Percentiles rank a stretch among this genome's conserved stretches.
These are phyloP conservation scores for Aurifilum marmelostoma DNA, from an alignment of 2,329 filamentous ascomycete species.

Conservation along the genomic window DNA sequence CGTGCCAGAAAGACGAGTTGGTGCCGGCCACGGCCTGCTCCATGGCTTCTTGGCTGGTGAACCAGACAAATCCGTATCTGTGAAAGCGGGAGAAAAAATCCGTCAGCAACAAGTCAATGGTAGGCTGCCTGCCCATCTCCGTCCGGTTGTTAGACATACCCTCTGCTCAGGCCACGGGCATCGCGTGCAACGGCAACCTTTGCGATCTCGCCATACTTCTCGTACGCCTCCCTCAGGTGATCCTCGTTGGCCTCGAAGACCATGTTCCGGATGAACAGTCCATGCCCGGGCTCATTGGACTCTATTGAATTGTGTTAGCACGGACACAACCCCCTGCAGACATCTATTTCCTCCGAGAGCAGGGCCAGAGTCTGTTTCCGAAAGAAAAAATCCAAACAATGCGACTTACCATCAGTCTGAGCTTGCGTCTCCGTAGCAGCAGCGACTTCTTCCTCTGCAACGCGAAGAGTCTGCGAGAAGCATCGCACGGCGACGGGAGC, in stretches of 20 bases:
- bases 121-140: too few species aligned
- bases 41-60: constrained; percentile 32
- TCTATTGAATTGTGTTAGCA: neutral
- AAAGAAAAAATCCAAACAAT: neutral
- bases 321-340: neutral
- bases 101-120: constrained; percentile 25
- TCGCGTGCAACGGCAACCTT: constrained; percentile 37
- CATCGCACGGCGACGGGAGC: constrained; percentile 33
- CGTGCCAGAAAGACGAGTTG: constrained; percentile 44
- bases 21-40: constrained; percentile 36
- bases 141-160: too few species aligned
- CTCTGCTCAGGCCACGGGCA: constrained; percentile 41
- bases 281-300: constrained; percentile 30
- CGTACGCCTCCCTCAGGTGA: constrained; percentile 39
- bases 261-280: constrained; percentile 41
- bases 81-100: neutral
- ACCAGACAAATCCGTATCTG: constrained; percentile 42
- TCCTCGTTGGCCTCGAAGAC: constrained; percentile 42
- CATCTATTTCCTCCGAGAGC: too few species aligned
- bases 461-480: constrained; percentile 38
- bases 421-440: constrained; percentile 14
- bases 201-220: constrained; percentile 38
- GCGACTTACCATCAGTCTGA: constrained; percentile 20
- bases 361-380: neutral
- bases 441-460: constrained; percentile 29